Evolutionary conservation across 768 basidiomycete species (phyloP), one percentile per base, ranked within the genome.

Genomic region (Gyrodon lividus): DNA sequence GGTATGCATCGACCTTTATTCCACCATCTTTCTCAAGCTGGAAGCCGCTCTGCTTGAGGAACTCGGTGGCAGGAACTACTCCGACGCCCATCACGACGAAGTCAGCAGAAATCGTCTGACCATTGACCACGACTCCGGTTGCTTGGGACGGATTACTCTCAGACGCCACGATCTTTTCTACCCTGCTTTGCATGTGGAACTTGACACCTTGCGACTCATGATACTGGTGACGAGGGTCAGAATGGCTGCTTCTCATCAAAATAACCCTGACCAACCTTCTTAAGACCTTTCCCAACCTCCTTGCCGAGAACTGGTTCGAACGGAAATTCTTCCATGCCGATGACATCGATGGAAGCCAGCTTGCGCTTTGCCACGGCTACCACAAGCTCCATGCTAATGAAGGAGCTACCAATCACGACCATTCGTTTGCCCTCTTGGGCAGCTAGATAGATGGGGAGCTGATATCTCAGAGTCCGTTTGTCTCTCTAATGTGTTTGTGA

Each of bases 341-440:
- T 80, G 54, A 96, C 84, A 55, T 89, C 84, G 39, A 94, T 84
- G 26, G 85, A 87, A 12, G 86, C 86, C 19, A 92, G 83, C 57
- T 87, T 86, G 47, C 87, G 83, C 59, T 83, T 83, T 7, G 81
- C 68, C 2, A 88, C 70, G 0, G 90, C 87, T n/a, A 74, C 77
- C 6, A 91, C 90, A n/a, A 92, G 74, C 66, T 94, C 90, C 91
- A 97, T 91, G 50, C 87, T 83, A 60, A 97, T 97, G 73, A 95
- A 97, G 13, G 87, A 90, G 44, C 84, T 87, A 2, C 94, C 94
- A 56, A 96, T 86, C 12, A 95, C 80, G 28, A 92, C 91, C 52
- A 87, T 67, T 43, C 76, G 75, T 69, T 92, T 89, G 30, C 87
- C 86, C 57, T 89, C 86, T 70, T 87, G 72, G 31, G 78, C 79